phyloP scores from a whole-genome alignment of 192 early-diverging fungal genomes.

The Rhizophagus sp. region DNA sequence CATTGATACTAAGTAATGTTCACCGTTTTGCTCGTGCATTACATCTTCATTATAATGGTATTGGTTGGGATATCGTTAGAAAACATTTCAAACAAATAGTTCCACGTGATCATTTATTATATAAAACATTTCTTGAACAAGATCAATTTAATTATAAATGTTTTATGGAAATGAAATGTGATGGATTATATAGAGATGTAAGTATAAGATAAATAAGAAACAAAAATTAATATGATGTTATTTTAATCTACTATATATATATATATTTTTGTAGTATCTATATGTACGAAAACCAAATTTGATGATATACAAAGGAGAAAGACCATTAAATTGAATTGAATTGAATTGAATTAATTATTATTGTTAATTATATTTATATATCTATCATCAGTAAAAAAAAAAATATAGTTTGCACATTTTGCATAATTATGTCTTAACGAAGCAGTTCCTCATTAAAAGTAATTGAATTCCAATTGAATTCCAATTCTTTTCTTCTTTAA shows the following conservation, averaged over 20 bases:
- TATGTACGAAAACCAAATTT: slow-evolving; percentile 38
- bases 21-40: slow-evolving; percentile 62
- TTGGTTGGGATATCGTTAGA: slow-evolving; percentile 61
- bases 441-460: too few relatives aligned
- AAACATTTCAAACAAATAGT: slow-evolving; percentile 47
- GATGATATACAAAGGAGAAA: slow-evolving; percentile 26
- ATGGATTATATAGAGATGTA: slow-evolving; percentile 65
- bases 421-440: too few relatives aligned
- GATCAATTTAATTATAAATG: slow-evolving; percentile 54
- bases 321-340: too few relatives aligned
- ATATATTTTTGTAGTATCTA: slow-evolving; percentile 37
- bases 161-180: slow-evolving; percentile 68
- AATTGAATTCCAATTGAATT: too few relatives aligned
- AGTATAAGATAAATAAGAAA: not conserved
- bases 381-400: too few relatives aligned
- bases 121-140: slow-evolving; percentile 47
- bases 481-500: too few relatives aligned
- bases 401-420: too few relatives aligned
- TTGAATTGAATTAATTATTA: too few relatives aligned
- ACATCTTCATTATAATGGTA: slow-evolving; percentile 57
- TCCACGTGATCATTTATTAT: slow-evolving; percentile 46
- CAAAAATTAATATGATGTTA: too few relatives aligned
- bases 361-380: too few relatives aligned
- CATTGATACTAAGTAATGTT: slow-evolving; percentile 58
- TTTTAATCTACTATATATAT: not conserved